These are phyloP conservation scores for Sporothrix schenckii DNA, from an alignment of 2,329 filamentous ascomycete species.

Conservation along the genomic window DNA sequence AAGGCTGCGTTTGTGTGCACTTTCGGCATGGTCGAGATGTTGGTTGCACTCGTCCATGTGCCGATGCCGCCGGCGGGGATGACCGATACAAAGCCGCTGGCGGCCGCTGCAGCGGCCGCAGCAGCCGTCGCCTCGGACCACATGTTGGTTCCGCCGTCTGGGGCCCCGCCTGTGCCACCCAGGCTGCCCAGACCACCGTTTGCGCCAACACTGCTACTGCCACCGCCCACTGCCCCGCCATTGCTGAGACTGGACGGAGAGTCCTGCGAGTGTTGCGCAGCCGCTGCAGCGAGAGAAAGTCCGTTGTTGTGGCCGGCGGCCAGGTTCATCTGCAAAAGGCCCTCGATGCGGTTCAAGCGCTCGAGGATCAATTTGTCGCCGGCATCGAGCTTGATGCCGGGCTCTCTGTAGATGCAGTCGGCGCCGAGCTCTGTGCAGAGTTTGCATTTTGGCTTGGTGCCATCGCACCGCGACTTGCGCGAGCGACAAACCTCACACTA, in stretches of 20 bases:
- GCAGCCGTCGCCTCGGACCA: constrained; percentile 51
- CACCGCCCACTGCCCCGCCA: constrained; percentile 60
- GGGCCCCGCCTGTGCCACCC: not conserved
- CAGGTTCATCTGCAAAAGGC: constrained; percentile 71
- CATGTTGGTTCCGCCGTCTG: constrained; percentile 38
- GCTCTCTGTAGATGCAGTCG: constrained; percentile 82
- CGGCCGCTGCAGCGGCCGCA: constrained; percentile 41
- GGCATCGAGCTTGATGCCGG: constrained; percentile 82
- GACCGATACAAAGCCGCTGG: constrained; percentile 55
- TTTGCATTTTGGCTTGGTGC: constrained; percentile 79
- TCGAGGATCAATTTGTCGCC: constrained; percentile 85
- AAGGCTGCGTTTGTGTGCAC: constrained; percentile 79
- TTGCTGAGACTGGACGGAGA: constrained; percentile 65
- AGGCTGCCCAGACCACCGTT: not conserved
- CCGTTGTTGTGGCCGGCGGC: constrained; percentile 54
- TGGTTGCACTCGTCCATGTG: constrained; percentile 66
- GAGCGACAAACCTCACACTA: constrained; percentile 82
- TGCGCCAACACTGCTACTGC: constrained; percentile 42
- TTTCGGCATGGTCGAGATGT: constrained; percentile 85
- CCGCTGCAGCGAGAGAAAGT: constrained; percentile 48
- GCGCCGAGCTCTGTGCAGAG: constrained; percentile 80
- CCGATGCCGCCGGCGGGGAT: constrained; percentile 68
- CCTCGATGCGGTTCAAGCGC: constrained; percentile 75
- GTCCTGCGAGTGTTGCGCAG: constrained; percentile 50
- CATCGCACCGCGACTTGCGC: constrained; percentile 77